Percentiles rank a stretch among this genome's conserved stretches.
These are phyloP conservation scores for Globisporangium nodosum DNA, from an alignment of 352 stramenopile genomes.

Conservation along the genomic window DNA sequence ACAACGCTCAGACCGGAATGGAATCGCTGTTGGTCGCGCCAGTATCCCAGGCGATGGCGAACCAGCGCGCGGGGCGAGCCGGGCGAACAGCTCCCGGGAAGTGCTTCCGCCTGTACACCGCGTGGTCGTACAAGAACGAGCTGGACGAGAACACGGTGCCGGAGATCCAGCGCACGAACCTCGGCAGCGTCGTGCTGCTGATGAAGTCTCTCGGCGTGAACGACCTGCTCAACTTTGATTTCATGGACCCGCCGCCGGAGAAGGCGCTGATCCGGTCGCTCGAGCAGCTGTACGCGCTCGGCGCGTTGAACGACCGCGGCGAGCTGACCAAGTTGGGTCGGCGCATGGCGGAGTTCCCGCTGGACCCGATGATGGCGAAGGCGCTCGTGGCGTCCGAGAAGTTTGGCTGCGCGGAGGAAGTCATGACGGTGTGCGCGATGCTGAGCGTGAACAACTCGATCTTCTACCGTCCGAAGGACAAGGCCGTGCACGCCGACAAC, in stretches of 20 bases:
- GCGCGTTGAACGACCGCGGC: conserved; percentile 97
- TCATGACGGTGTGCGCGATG: conserved; percentile 98
- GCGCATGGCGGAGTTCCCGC: conserved; percentile 95
- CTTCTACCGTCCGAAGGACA: conserved; percentile 99
- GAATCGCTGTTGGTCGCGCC: conserved; percentile 98
- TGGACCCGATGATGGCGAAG: conserved; percentile 96
- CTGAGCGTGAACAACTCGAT: conserved; percentile 97
- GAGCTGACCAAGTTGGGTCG: conserved; percentile 96
- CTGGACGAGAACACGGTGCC: conserved; percentile 97
- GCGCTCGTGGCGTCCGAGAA: conserved; percentile 88
- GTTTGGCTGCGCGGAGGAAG: conserved; percentile 90
- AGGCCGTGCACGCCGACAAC: conserved; percentile 98
- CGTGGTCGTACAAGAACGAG: conserved; percentile 98
- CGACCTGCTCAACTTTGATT: conserved; percentile 99
- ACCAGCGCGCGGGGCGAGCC: conserved; percentile 94
- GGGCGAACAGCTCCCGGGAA: conserved; percentile 97
- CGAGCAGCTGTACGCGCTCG: conserved; percentile 98
- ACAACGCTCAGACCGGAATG: conserved; percentile 98
- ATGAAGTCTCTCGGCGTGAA: conserved; percentile 99
- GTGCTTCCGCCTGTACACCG: conserved; percentile 99
- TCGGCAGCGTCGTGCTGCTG: conserved; percentile 97
- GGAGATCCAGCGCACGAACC: conserved; percentile 97
- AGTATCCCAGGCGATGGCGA: conserved; percentile 95
- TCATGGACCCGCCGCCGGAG: conserved; percentile 98
- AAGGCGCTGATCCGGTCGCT: conserved; percentile 98